Base-by-base conservation (phyloP, 73 alveolate species). In the Paramecium sonneborni region DNA sequence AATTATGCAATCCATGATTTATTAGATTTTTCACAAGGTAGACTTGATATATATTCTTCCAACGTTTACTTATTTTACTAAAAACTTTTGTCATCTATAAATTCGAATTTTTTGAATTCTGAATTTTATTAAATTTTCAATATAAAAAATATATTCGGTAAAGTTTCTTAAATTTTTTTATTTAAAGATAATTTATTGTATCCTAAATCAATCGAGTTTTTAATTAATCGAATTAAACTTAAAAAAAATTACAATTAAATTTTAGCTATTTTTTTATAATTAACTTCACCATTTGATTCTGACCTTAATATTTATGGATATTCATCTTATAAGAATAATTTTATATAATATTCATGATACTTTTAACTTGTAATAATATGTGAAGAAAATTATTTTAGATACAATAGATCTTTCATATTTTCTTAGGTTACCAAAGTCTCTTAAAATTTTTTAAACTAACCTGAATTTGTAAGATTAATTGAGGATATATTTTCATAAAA, bases 121-220 rank as follows among this genome's bases (percentile, higher is more conserved):
- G 28, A 32, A 28, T 35, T 74, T 74, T 30, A 74, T 37, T 37
- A 9, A 12, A 74, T 34, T n/a, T 32, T 74, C 10, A 74, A 37
- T 12, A 39, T 20, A n/a, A 74, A 21, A 11, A 74, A 74, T 0
- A 74, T 74, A 15, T 74, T 34, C n/a, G 62, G 55, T 18, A 74
- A 39, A 0, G 55, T 74, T n/a, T 74, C 87, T 35, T 37, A 74
- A 9, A 74, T 74, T 10, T 74, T 18, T 74, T 38, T 74, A 74
- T 74, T 74, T 34, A 14, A 32, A 28, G 7, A 12, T 34, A 74
- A 74, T 34, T 28, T 39, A 74, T 74, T 74, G 21, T 74, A 74
- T 37, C 87, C 87, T 74, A 74, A 39, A 21, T 74, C 87, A 18
- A 74, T 20, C 5, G 87, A 74, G 6, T 37, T 28, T 10, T 74